Conservation (phyloP, 768 basidiomycete species). For the Lactarius hatsudake region DNA sequence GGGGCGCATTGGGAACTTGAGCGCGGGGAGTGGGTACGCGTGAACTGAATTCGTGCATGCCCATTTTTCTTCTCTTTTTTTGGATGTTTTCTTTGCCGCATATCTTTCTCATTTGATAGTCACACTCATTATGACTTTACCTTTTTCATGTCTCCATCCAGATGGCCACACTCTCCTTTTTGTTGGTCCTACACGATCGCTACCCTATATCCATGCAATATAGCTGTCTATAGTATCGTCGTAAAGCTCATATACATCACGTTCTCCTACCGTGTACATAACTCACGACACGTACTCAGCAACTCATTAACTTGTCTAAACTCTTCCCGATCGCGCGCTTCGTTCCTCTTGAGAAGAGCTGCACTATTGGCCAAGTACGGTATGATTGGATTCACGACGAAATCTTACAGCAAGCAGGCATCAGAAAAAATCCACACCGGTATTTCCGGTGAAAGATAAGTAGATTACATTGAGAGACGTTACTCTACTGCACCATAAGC, state of each 20-base stretch:
- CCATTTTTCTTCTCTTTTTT: neutral
- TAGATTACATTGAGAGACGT: no score
- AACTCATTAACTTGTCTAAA: neutral
- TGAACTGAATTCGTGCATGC: neutral
- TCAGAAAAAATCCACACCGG: no score
- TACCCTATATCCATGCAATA: neutral
- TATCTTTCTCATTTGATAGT: neutral
- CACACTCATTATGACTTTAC: neutral
- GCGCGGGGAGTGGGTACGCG: constrained; percentile 2
- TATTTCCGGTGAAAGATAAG: no score
- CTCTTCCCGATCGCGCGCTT: no score
- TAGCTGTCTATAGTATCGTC: neutral
- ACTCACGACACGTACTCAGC: neutral
- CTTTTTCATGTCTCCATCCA: neutral
- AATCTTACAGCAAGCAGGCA: no score
- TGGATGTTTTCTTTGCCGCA: neutral
- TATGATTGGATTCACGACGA: no score
- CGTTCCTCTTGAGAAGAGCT: no score
- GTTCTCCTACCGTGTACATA: neutral
- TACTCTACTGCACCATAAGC: no score
- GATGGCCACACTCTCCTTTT: neutral
- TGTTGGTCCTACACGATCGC: neutral
- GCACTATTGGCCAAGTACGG: no score
- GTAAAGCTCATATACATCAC: neutral
- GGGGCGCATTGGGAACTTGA: constrained; percentile 32